These are phyloP conservation scores for Ambrosiella xylebori DNA, from an alignment of 2,329 filamentous ascomycete genomes.

Conservation along the genomic window DNA sequence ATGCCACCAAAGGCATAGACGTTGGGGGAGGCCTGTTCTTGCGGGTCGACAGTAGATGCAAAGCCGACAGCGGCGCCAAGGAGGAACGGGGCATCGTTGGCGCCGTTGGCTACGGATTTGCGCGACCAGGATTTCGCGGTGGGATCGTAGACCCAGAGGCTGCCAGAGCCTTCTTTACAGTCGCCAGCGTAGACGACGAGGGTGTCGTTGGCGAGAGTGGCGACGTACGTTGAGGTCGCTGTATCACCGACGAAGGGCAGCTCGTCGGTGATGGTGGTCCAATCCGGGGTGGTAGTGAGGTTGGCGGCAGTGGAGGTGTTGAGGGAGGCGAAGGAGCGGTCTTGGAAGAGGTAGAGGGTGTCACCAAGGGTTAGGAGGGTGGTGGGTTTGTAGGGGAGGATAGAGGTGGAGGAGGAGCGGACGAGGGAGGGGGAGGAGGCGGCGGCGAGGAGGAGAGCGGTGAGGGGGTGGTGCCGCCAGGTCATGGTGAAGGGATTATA, in stretches of 20 bases:
- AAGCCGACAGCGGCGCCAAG: constrained; percentile 47
- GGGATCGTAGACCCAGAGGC: constrained; percentile 52
- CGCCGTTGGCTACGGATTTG: constrained; percentile 12
- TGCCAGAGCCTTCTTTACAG: constrained; percentile 39
- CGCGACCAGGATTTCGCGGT: constrained; percentile 19
- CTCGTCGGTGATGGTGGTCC: constrained; percentile 34
- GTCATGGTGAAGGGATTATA: background rate
- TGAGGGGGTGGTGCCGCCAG: background rate
- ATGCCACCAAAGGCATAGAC: constrained; percentile 78
- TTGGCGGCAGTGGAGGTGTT: constrained; percentile 39
- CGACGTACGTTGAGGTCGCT: constrained; percentile 42
- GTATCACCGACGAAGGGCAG: constrained; percentile 45
- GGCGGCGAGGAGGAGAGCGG: background rate
- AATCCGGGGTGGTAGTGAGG: constrained; percentile 29
- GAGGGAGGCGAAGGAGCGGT: constrained; percentile 29
- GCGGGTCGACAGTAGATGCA: constrained; percentile 38
- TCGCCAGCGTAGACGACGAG: constrained; percentile 59
- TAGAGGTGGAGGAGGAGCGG: constrained; percentile 3
- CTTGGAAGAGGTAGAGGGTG: constrained; percentile 49
- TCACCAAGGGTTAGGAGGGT: constrained; percentile 18
- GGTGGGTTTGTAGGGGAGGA: constrained; percentile 9
- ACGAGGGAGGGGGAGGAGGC: background rate
- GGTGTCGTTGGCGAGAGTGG: constrained; percentile 46
- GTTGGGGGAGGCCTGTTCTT: constrained; percentile 24
- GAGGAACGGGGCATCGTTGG: constrained; percentile 26